These are phyloP conservation scores for Pulveroboletus sp. DNA, from an alignment of 768 basidiomycete species.

Conservation along the genomic window DNA sequence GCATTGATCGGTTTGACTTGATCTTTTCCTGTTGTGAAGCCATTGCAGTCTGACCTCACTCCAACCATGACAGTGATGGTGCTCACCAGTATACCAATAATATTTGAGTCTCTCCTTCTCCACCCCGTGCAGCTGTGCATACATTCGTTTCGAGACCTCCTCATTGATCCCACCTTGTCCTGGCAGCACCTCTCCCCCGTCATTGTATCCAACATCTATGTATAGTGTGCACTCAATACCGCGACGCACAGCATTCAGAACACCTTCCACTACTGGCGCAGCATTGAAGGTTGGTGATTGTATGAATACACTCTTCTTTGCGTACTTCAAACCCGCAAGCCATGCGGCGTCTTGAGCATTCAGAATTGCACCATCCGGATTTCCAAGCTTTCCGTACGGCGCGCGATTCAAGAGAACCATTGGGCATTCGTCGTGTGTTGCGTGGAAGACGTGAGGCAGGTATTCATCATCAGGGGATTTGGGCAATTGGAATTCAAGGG, in stretches of 20 bases:
- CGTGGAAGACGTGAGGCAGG: conserved; percentile 58
- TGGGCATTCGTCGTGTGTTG: conserved; percentile 53
- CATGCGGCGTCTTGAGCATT: conserved; percentile 67
- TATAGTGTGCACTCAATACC: conserved; percentile 60
- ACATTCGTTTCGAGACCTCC: conserved; percentile 59
- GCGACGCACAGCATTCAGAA: conserved; percentile 56
- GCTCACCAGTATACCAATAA: conserved; percentile 50
- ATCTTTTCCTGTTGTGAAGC: conserved; percentile 48
- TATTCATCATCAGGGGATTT: conserved; percentile 44
- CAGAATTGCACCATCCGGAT: conserved; percentile 36
- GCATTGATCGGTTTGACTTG: conserved; percentile 63
- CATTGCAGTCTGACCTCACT: no score
- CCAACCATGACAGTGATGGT: no score
- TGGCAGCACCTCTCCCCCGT: conserved; percentile 59
- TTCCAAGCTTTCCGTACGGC: conserved; percentile 54
- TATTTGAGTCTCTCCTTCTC: conserved; percentile 46
- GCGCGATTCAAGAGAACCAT: conserved; percentile 64
- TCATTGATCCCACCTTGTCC: conserved; percentile 73
- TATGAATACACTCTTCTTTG: conserved; percentile 61
- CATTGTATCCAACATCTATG: conserved; percentile 53
- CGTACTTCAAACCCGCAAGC: conserved; percentile 60
- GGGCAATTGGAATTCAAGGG: conserved; percentile 24
- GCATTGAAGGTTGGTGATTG: conserved; percentile 75
- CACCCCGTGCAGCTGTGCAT: conserved; percentile 42
- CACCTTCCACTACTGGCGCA: conserved; percentile 52